Evolutionary conservation across 805 yeast genomes (phyloP), one percentile per base, ranked within the genome.

Genomic region (Sugiyamaella marilandica): DNA sequence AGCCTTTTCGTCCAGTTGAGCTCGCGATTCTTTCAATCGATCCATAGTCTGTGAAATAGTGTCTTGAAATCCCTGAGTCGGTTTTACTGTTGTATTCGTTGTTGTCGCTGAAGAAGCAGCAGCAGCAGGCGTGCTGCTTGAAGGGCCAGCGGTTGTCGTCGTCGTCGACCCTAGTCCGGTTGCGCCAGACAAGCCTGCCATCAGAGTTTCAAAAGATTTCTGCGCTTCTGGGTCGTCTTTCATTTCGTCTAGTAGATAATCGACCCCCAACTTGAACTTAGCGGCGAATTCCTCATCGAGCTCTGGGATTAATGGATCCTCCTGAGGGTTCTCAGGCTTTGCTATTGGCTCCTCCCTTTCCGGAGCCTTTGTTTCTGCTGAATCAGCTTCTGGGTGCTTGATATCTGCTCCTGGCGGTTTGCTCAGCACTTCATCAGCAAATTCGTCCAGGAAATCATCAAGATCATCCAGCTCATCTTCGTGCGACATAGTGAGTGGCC

Each of bases 41-140:
- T 83, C 82, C 73, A 90, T 78, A 0, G 98, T 88, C 51, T 81
- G 83, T 26, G 88, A 78, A 64, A 92, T 87, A 7, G 91, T 87
- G 54, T 79, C 79, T 63, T 87, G 85, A 64, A 91, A 84, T 35
- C 51, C 56, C 45, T 26, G 47, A 24, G 29, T 24, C 7, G 29
- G 29, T 7, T 24, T 24, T 7, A 7, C 7, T 5, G 29, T 24
- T 24, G 29, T 24, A 24, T 24, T 24, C 7, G 29, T 7, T 24
- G 29, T 7, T 7, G 7, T 7, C 29, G 29, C 3, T 24, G 29
- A 7, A 5, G n/a, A n/a, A 13, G 39, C 45, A 41, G 24, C 54
- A 32, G 37, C 50, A 36, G 49, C 45, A 33, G 34, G 51, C 44
- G 35, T 33, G 49, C 36, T 21, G 16, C 24, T 16, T 51, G 47